Base-by-base conservation (phyloP, 441 rosid species). In the Capsella rubella region DNA sequence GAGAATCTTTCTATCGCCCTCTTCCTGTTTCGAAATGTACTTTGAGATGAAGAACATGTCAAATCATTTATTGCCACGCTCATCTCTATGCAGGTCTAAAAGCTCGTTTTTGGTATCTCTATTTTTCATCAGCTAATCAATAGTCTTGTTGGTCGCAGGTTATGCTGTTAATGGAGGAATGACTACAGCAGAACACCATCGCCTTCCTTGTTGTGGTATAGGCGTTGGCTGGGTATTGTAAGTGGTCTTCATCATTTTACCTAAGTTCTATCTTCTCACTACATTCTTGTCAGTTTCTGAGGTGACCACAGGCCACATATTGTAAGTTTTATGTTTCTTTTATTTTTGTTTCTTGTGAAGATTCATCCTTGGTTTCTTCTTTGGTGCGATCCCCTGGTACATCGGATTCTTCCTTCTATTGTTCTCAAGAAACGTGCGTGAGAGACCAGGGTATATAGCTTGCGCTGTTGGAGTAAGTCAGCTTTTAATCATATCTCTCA, bases 151-250 rank as follows among this genome's bases (percentile, higher is more conserved):
- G 8, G 16, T 21, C 68, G 21, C 71, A 84, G 96, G 97, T 69
- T 92, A 95, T 81, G 93, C 87, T 67, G 85, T 90, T 72, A 81
- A 83, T 79, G 96, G 88, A 84, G 97, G 87, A 78, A 87, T 85
- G 69, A 86, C 87, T 28, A 84, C 76, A 25, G 81, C 86, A 72
- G 83, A 90, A 72, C 85, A 82, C n/a, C 78, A 83, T 29, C 90
- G 91, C 71, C 93, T 95, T 72, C 97, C 93, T 46, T 95, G 99
- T 79, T 95, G 97, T 57, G 99, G 97, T 40, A 61, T 86, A 39
- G 99, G 99, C 70, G 1, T 82, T 37, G 99, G 97, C 50, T 92
- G 97, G 99, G 78, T 75, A 80, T 73, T 95, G 99, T 95, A 85
- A 83, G 97, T 86, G 10, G 28, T 7, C 28, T 39, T 55, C 25